Evolutionary conservation across 176 grass and related monocot genomes (phyloP).

Genomic region (Saccharum spontaneum): DNA sequence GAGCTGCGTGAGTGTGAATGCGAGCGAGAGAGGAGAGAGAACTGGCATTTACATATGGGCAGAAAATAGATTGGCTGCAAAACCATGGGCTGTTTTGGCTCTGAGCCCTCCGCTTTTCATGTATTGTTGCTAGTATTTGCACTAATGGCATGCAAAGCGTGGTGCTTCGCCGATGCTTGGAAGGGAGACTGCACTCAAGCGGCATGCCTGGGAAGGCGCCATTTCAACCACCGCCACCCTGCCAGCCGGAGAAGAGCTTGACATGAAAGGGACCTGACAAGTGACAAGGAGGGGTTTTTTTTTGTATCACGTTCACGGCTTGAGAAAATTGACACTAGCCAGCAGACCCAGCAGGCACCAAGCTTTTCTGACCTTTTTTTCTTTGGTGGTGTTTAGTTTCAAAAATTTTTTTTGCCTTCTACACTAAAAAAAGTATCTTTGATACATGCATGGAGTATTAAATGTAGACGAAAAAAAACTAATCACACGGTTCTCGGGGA

Average conservation of each 20-base stretch:
- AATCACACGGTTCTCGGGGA: no score
- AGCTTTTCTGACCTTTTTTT: not conserved
- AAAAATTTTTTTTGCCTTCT: no score
- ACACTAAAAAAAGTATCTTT: no score
- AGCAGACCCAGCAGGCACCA: not conserved
- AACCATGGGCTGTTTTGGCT: not conserved
- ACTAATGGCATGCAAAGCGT: no score
- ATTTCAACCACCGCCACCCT: not conserved
- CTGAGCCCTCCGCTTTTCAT: not conserved
- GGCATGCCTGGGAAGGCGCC: no score
- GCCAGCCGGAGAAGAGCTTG: conserved; percentile 28
- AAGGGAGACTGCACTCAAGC: no score
- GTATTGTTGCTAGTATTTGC: no score
- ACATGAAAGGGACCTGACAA: conserved; percentile 1
- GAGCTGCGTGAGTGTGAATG: conserved; percentile 3
- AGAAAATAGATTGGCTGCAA: not conserved
- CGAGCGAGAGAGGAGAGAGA: not conserved
- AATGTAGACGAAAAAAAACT: no score
- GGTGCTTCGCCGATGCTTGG: no score
- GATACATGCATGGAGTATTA: no score
- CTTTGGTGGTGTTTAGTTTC: no score
- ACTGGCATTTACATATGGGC: conserved; percentile 4
- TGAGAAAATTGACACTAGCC: not conserved
- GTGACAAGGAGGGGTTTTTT: not conserved
- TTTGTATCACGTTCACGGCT: not conserved